phyloP scores from a whole-genome alignment of 2,329 filamentous ascomycete species.

The Botryotinia globosa region DNA sequence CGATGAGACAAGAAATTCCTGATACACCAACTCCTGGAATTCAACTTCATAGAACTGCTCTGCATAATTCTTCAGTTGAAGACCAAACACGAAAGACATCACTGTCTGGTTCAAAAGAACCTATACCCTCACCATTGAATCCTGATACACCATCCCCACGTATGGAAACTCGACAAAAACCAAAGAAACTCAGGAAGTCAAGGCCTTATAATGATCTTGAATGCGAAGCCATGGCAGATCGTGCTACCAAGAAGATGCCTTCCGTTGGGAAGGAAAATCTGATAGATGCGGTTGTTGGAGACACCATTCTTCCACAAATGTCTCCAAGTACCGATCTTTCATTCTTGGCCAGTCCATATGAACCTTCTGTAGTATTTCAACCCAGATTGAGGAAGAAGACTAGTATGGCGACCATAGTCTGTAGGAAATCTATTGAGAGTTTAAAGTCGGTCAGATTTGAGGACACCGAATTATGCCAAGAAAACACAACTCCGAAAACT shows the following conservation, averaged over 20 bases:
- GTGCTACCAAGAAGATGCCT: not conserved
- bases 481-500: not conserved
- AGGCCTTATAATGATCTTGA: not conserved
- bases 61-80: not conserved
- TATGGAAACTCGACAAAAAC: not conserved
- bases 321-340: conserved; percentile 1
- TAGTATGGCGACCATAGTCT: not conserved
- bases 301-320: not conserved
- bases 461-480: not conserved
- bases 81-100: not conserved
- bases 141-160: not conserved
- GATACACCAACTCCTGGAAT: not conserved
- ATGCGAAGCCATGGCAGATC: not conserved
- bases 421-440: conserved; percentile 4
- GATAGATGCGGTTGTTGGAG: not conserved
- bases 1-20: not conserved
- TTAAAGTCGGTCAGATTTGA: conserved; percentile 16
- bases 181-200: not conserved
- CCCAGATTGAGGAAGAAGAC: not conserved
- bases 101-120: not conserved
- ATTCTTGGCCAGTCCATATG: conserved; percentile 17
- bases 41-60: not conserved
- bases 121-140: not conserved
- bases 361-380: not conserved
- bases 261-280: too few relatives aligned